phyloP scores from a whole-genome alignment of 2,329 filamentous ascomycete genomes.

The Helotiales sp. region DNA sequence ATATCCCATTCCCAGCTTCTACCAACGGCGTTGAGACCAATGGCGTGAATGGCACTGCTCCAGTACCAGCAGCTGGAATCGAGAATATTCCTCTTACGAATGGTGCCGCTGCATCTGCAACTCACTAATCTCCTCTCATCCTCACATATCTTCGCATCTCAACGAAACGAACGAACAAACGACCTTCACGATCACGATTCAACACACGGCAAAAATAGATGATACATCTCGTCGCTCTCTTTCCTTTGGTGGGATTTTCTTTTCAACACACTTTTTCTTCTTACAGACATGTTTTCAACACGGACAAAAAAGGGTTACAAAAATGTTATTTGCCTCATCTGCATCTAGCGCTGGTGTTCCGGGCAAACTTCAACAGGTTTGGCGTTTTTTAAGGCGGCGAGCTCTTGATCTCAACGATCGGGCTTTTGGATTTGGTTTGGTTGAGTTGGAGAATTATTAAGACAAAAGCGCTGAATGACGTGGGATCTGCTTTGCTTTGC shows the following conservation, averaged over 20 bases:
- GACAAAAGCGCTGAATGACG: too few relatives aligned
- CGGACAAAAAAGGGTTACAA: not conserved
- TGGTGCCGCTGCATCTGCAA: slow-evolving; percentile 19
- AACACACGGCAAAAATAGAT: slow-evolving; percentile 36
- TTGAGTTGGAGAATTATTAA: not conserved
- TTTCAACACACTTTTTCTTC: not conserved
- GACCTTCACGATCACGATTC: slow-evolving; percentile 37
- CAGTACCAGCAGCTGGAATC: slow-evolving; percentile 9
- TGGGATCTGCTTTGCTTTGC: too few relatives aligned
- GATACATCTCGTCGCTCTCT: slow-evolving; percentile 15
- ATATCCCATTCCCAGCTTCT: slow-evolving; percentile 47
- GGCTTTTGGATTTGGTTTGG: slow-evolving; percentile 2
- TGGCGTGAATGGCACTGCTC: slow-evolving; percentile 26
- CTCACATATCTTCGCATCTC: slow-evolving; percentile 18
- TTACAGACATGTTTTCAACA: not conserved
- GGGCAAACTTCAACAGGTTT: slow-evolving; percentile 45
- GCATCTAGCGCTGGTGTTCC: slow-evolving; percentile 43
- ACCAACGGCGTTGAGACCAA: slow-evolving; percentile 24
- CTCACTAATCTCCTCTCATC: slow-evolving; percentile 2
- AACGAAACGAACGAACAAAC: slow-evolving; percentile 24
- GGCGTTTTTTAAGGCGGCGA: slow-evolving; percentile 37
- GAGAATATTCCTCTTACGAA: slow-evolving; percentile 34
- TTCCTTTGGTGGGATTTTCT: slow-evolving; percentile 20
- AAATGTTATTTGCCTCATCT: slow-evolving; percentile 33
- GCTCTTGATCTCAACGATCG: slow-evolving; percentile 41